phyloP scores from a whole-genome alignment of 164 flowering plant species.

The Stephania japonica region DNA sequence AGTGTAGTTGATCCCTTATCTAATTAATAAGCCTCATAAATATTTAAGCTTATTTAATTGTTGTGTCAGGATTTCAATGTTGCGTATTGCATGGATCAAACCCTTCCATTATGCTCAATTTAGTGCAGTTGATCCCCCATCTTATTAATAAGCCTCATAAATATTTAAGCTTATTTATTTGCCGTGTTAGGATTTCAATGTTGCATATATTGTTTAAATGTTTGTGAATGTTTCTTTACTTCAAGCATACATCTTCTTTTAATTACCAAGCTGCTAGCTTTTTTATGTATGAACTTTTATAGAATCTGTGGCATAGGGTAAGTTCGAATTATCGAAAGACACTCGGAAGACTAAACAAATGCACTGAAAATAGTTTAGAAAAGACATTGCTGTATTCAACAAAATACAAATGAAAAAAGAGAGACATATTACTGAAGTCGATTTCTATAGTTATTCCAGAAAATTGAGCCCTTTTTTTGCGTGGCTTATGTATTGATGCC shows the following conservation, averaged over 20 bases:
- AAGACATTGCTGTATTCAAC: background rate
- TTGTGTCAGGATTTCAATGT: too few relatives aligned
- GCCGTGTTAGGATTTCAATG: too few relatives aligned
- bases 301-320: background rate
- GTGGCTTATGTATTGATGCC: background rate
- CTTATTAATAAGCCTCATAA: background rate
- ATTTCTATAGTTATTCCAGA: background rate
- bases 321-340: background rate
- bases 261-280: too few relatives aligned
- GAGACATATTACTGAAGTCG: background rate
- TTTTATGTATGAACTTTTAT: too few relatives aligned
- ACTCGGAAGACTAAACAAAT: background rate
- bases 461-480: background rate
- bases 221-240: too few relatives aligned
- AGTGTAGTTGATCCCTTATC: too few relatives aligned
- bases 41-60: too few relatives aligned
- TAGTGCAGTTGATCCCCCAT: too few relatives aligned
- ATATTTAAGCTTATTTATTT: background rate
- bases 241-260: too few relatives aligned
- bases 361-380: background rate
- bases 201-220: too few relatives aligned
- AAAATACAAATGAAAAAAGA: background rate
- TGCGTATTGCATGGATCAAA: too few relatives aligned
- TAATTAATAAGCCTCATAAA: background rate
- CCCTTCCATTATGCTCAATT: too few relatives aligned